A percentile compares a stretch with the other conserved stretches of the same genome.
These are phyloP conservation scores for Ilex aquifolium DNA, from an alignment of 257 asterid genomes.

Conservation along the genomic window DNA sequence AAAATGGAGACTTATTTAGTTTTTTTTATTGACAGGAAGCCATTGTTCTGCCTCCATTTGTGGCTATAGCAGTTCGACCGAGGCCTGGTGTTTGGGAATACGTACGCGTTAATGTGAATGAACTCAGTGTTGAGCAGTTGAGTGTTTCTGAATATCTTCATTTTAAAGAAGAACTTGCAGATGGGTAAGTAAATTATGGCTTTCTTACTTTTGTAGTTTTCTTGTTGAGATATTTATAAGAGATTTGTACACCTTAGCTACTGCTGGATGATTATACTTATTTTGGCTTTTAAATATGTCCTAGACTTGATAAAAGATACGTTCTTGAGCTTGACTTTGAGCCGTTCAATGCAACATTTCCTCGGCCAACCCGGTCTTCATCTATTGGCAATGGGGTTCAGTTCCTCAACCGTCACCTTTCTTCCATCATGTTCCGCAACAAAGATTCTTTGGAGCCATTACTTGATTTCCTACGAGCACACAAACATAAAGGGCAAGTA, in stretches of 20 bases:
- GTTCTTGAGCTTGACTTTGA: constrained; percentile 94
- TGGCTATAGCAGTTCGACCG: constrained; percentile 88
- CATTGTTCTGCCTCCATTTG: constrained; percentile 90
- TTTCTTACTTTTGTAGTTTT: constrained; percentile 3
- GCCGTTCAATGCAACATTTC: constrained; percentile 89
- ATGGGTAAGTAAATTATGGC: constrained; percentile 58
- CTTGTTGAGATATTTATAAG: not conserved
- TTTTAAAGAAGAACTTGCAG: constrained; percentile 84
- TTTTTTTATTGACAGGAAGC: constrained; percentile 64
- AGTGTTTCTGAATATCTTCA: constrained; percentile 71
- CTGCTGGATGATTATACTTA: constrained; percentile 3
- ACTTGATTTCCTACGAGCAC: constrained; percentile 84
- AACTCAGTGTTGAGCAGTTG: constrained; percentile 87
- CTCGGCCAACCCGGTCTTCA: constrained; percentile 86
- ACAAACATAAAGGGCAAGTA: constrained; percentile 82
- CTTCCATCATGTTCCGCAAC: constrained; percentile 87
- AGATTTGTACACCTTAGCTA: not conserved
- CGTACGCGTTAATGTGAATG: constrained; percentile 83
- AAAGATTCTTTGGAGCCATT: constrained; percentile 85
- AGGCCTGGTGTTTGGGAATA: constrained; percentile 99
- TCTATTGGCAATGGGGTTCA: constrained; percentile 97
- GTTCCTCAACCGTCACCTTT: constrained; percentile 94
- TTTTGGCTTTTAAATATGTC: constrained; percentile 12
- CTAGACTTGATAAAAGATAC: constrained; percentile 46
- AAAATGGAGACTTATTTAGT: not conserved